Evolutionary conservation across 108 stramenopile species (phyloP).

Genomic region (Conticribra weissflogii): DNA sequence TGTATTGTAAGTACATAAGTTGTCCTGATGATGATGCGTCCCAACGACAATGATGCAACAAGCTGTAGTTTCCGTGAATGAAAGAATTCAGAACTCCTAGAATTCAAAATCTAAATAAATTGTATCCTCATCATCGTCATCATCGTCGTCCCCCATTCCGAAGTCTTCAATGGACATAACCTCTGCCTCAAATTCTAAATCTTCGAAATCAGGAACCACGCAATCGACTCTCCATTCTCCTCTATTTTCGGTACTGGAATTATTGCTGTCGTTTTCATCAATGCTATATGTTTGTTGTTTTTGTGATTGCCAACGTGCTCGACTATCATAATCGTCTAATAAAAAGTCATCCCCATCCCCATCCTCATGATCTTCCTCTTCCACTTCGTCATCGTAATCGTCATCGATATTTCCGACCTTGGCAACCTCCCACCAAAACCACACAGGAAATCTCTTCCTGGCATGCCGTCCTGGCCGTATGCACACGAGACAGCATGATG

Average conservation of each 20-base stretch:
- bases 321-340: no score
- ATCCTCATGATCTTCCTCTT: not conserved
- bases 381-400: slow-evolving; percentile 1
- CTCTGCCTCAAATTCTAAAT: slow-evolving; percentile 51
- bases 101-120: slow-evolving; percentile 34
- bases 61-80: no score
- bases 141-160: slow-evolving; percentile 19
- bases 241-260: not conserved
- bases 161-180: slow-evolving; percentile 29
- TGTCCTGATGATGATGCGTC: no score
- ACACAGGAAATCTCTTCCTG: slow-evolving; percentile 25
- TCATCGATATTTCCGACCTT: slow-evolving; percentile 10
- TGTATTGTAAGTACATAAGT: no score
- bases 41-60: no score
- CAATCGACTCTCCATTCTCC: slow-evolving; percentile 47
- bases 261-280: no score
- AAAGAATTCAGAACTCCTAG: not conserved
- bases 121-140: slow-evolving; percentile 32
- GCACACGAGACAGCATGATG: slow-evolving; percentile 32
- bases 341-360: no score
- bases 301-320: no score
- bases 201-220: slow-evolving; percentile 46
- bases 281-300: no score
- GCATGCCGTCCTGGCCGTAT: slow-evolving; percentile 24
- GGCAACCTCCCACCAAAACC: slow-evolving; percentile 55